Evolutionary conservation across 2,329 filamentous ascomycete genomes (phyloP).

Genomic region (Zymoseptoria tritici): DNA sequence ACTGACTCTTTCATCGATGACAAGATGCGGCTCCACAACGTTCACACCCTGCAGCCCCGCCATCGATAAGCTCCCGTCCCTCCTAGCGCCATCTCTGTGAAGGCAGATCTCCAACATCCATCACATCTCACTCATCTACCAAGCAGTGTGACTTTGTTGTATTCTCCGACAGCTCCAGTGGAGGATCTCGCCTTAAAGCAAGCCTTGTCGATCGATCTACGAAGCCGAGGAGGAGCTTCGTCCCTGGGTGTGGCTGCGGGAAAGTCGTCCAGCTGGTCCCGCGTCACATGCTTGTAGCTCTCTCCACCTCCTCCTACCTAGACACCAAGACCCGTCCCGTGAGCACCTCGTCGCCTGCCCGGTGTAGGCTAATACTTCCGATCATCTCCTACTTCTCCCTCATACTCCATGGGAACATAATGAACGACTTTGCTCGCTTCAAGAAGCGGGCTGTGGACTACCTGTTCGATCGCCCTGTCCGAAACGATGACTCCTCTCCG

Average conservation of each 20-base stretch:
- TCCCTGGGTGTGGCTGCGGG: background rate
- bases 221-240: background rate
- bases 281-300: background rate
- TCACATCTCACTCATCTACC: background rate
- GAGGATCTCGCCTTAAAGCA: background rate
- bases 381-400: background rate
- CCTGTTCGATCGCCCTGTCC: conserved; percentile 85
- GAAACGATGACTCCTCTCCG: conserved; percentile 66
- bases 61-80: background rate
- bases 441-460: conserved; percentile 75
- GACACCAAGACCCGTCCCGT: background rate
- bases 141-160: background rate
- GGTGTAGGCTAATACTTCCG: background rate
- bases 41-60: conserved; percentile 1
- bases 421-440: conserved; percentile 70
- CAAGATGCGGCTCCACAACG: conserved; percentile 1
- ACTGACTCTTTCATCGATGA: conserved; percentile 3
- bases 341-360: background rate
- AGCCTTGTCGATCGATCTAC: background rate
- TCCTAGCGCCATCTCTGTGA: background rate
- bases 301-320: background rate
- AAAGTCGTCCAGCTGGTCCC: background rate
- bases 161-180: background rate
- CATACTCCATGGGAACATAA: conserved; percentile 26
- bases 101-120: background rate